phyloP scores from a whole-genome alignment of 1,284 basidiomycete genomes.

The Malassezia caprae region DNA sequence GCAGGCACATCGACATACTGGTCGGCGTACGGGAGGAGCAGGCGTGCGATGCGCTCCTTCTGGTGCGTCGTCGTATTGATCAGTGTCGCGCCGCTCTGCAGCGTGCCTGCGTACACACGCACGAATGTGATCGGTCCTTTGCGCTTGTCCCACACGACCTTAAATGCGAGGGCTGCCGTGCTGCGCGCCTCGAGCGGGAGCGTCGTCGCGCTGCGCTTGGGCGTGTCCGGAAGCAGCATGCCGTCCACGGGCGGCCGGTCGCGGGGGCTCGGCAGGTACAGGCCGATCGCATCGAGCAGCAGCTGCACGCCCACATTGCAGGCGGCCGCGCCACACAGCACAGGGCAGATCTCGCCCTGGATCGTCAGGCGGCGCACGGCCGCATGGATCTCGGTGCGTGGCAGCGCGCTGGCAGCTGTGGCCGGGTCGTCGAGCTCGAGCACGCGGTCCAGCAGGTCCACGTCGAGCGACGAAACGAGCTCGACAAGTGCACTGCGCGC shows the following conservation, averaged over 20 bases:
- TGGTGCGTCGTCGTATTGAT: slow-evolving; percentile 61
- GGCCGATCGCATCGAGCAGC: slow-evolving; percentile 68
- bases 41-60: slow-evolving; percentile 64
- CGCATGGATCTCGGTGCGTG: slow-evolving; percentile 55
- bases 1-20: slow-evolving; percentile 69
- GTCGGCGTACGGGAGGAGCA: slow-evolving; percentile 70
- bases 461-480: slow-evolving; percentile 67
- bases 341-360: slow-evolving; percentile 61
- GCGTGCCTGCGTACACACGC: slow-evolving; percentile 68
- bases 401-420: slow-evolving; percentile 17
- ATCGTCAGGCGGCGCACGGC: slow-evolving; percentile 63
- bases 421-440: slow-evolving; percentile 48
- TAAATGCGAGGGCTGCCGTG: slow-evolving; percentile 61
- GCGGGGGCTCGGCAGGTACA: slow-evolving; percentile 66
- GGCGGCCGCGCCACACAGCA: slow-evolving; percentile 71
- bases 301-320: slow-evolving; percentile 71
- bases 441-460: slow-evolving; percentile 64
- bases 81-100: slow-evolving; percentile 58
- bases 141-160: slow-evolving; percentile 72
- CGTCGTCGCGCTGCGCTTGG: not conserved
- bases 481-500: slow-evolving; percentile 66
- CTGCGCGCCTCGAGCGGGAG: not conserved
- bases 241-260: slow-evolving; percentile 23
- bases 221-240: slow-evolving; percentile 2
- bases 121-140: slow-evolving; percentile 85